A percentile compares a stretch with the other conserved stretches of the same genome.
Conservation (phyloP, 441 rosid species). For the Arabidopsis hybrid region DNA sequence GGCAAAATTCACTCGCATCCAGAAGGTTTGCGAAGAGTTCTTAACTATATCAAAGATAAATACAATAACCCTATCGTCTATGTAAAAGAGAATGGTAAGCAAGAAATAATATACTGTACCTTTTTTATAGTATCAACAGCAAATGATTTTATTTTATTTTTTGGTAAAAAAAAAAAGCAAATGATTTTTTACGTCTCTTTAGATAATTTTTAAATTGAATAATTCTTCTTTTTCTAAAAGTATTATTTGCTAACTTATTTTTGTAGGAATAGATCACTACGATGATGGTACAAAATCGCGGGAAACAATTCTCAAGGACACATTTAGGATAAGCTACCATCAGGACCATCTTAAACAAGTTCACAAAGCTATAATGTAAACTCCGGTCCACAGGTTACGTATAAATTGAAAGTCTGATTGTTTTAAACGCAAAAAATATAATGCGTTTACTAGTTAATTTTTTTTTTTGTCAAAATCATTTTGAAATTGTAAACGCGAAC, state of each 20-base stretch:
- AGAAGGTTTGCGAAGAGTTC: conserved; percentile 34
- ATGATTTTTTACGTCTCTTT: background rate
- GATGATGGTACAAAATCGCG: conserved; percentile 28
- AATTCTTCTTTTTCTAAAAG: background rate
- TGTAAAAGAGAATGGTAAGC: conserved; percentile 48
- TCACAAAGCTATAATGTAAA: conserved; percentile 42
- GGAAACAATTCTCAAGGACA: conserved; percentile 40
- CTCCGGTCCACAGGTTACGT: conserved; percentile 15
- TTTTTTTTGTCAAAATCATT: background rate
- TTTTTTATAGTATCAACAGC: background rate
- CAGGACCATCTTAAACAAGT: conserved; percentile 32
- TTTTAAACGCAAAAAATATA: background rate
- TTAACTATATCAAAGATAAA: conserved; percentile 45
- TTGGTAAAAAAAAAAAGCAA: too few relatives aligned
- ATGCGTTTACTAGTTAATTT: conserved; percentile 1
- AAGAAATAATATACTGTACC: too few relatives aligned
- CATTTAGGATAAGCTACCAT: conserved; percentile 38
- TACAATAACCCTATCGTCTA: conserved; percentile 46
- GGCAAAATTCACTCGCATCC: conserved; percentile 17
- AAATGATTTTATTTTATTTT: background rate
- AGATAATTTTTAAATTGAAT: background rate
- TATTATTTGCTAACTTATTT: background rate
- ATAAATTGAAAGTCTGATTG: background rate
- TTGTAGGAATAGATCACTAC: conserved; percentile 30
- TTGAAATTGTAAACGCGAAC: conserved; percentile 17